phyloP scores from a whole-genome alignment of 2,329 filamentous ascomycete species.

The Dichotomopilus funicola region DNA sequence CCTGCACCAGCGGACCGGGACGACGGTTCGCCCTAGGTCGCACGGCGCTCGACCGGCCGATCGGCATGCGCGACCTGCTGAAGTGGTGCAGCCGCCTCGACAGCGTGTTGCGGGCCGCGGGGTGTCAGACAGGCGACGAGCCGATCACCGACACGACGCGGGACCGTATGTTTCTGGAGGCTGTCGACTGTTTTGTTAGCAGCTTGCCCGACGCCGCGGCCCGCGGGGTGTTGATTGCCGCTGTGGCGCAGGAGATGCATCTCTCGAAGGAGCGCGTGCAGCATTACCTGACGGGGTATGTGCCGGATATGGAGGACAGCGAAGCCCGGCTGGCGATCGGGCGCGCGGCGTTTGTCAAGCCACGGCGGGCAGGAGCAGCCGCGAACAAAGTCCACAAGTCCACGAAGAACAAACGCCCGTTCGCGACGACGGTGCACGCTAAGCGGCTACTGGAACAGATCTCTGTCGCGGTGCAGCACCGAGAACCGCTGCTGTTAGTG shows the following conservation, averaged over 20 bases:
- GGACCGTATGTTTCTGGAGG: conserved; percentile 88
- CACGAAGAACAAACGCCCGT: conserved; percentile 48
- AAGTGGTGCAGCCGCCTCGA: conserved; percentile 83
- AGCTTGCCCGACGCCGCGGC: conserved; percentile 63
- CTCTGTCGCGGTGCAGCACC: conserved; percentile 69
- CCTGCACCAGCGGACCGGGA: conserved; percentile 32
- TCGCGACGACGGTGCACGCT: conserved; percentile 84
- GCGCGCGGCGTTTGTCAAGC: conserved; percentile 56
- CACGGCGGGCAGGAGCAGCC: conserved; percentile 35
- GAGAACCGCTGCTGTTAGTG: conserved; percentile 90
- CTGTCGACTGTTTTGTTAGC: conserved; percentile 84
- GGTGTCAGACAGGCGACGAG: conserved; percentile 61
- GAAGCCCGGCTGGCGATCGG: conserved; percentile 57
- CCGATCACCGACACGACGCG: conserved; percentile 63
- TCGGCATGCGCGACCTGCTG: conserved; percentile 64
- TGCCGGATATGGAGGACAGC: conserved; percentile 61
- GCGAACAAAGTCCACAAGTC: conserved; percentile 42
- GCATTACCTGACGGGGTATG: conserved; percentile 67
- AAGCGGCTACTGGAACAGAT: conserved; percentile 83
- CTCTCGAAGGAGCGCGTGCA: conserved; percentile 75
- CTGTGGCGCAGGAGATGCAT: conserved; percentile 80
- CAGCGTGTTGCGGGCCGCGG: conserved; percentile 53
- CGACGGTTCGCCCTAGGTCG: conserved; percentile 29
- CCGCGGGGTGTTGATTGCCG: conserved; percentile 53
- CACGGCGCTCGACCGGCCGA: conserved; percentile 39